Evolutionary conservation across 768 basidiomycete genomes (phyloP), one percentile per base, ranked within the genome.

Genomic region (Botryobasidium botryosum): DNA sequence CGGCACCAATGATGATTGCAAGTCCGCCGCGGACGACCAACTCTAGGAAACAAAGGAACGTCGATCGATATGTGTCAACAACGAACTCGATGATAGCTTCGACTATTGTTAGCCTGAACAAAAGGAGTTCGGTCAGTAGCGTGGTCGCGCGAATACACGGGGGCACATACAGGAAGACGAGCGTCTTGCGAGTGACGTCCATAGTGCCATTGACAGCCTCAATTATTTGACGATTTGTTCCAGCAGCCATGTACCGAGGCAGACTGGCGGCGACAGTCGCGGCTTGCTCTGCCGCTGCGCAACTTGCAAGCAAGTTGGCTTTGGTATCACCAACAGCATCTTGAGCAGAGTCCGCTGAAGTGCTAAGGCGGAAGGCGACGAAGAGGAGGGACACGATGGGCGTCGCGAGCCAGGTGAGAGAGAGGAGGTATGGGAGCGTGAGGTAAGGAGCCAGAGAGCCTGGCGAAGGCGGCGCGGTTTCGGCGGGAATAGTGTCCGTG

Each of bases 21-120:
- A 99, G 66, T 5, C 72, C 79, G 15, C 88, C 88, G 24, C 77
- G 70, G 7, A 99, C 75, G 20, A 84, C 76, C 35, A 97, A 69
- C 60, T 97, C 88, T 51, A 94, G 64, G 53, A 94, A 88, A 60
- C 92, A 99, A 43, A 99, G 69, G 55, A 92, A 78, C 3, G 91
- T 83, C 3, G 88, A 91, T 32, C 90, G 79, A 57, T 94, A 97
- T 37, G 79, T 74, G 61, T 87, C 81, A 51, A 97, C 72, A 51
- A 94, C 72, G 61, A 97, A 96, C 55, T 84, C 87, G 62, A 90
- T 78, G 55, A 91, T 71, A 1, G 69, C 76, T 57, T 94, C 86
- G 74, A 92, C 79, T 29, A 77, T 66, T 0, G 83, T 92, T 45
- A 96, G 64, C 2, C 84, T 56, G 63, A 32, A n/a, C n/a, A n/a